phyloP scores from a whole-genome alignment of 306 rosid species.

The Lathyrus sativus region DNA sequence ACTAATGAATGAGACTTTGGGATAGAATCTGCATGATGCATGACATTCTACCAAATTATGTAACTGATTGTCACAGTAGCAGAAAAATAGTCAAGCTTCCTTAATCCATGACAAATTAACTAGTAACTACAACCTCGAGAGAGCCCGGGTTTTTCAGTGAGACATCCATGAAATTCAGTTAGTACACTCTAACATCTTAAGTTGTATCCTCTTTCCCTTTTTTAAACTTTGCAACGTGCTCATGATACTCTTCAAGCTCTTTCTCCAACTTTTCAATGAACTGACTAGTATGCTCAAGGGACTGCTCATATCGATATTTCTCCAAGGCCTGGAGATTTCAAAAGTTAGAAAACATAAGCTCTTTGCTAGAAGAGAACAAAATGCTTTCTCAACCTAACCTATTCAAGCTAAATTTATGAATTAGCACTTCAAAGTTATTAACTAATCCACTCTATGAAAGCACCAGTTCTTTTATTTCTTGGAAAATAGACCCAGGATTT shows the following conservation, averaged over 20 bases:
- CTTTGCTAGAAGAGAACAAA: conserved; percentile 10
- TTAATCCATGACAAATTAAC: too few relatives aligned
- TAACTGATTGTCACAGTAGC: too few relatives aligned
- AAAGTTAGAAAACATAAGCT: conserved; percentile 20
- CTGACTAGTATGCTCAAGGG: conserved; percentile 86
- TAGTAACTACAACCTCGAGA: too few relatives aligned
- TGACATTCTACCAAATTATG: conserved; percentile 2
- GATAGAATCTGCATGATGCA: conserved; percentile 27
- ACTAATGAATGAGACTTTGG: background rate
- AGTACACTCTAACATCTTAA: conserved; percentile 35
- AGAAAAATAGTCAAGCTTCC: too few relatives aligned
- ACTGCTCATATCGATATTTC: conserved; percentile 67
- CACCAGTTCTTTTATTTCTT: background rate
- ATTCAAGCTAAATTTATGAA: conserved; percentile 3
- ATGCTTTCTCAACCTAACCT: conserved; percentile 6
- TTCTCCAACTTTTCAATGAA: conserved; percentile 85
- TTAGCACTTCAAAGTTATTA: background rate
- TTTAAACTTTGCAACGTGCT: conserved; percentile 58
- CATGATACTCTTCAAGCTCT: conserved; percentile 72
- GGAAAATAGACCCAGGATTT: background rate
- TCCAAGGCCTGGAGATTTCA: conserved; percentile 70
- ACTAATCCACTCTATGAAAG: conserved; percentile 8
- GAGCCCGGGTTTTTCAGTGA: too few relatives aligned
- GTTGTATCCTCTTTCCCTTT: conserved; percentile 45
- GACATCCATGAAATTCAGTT: too few relatives aligned